phyloP scores from a whole-genome alignment of 1,284 basidiomycete genomes.

The Chiua sp. region DNA sequence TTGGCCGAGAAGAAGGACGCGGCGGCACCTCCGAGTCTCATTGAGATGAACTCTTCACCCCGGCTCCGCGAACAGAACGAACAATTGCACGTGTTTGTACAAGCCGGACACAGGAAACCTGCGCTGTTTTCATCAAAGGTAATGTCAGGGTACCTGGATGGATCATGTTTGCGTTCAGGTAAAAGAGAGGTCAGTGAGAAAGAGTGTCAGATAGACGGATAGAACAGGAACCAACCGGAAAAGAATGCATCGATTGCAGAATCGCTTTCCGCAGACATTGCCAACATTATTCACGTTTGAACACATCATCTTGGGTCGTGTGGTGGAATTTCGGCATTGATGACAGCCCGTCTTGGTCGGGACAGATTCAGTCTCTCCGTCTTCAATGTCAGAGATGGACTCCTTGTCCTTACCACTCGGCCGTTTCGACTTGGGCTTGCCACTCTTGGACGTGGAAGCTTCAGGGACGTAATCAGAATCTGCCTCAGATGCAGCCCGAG shows the following conservation, averaged over 20 bases:
- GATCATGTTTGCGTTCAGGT: not conserved
- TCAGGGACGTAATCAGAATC: slow-evolving; percentile 23
- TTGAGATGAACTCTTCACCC: slow-evolving; percentile 37
- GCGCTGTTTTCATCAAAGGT: slow-evolving; percentile 32
- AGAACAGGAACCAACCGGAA: slow-evolving; percentile 26
- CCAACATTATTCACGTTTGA: slow-evolving; percentile 21
- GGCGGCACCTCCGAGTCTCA: slow-evolving; percentile 32
- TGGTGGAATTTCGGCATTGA: slow-evolving; percentile 27
- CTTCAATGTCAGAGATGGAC: not conserved
- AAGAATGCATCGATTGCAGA: slow-evolving; percentile 34
- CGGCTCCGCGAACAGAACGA: slow-evolving; percentile 29
- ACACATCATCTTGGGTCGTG: slow-evolving; percentile 36
- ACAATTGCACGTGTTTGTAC: slow-evolving; percentile 38
- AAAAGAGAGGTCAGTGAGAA: slow-evolving; percentile 10
- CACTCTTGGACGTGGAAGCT: slow-evolving; percentile 5
- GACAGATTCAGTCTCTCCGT: not conserved
- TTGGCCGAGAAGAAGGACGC: slow-evolving; percentile 27
- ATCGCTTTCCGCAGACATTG: slow-evolving; percentile 32
- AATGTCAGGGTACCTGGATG: slow-evolving; percentile 34
- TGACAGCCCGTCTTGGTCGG: slow-evolving; percentile 27
- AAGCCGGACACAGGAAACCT: slow-evolving; percentile 35
- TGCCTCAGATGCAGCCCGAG: slow-evolving; percentile 6
- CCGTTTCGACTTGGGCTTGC: slow-evolving; percentile 12
- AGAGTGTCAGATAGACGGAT: not conserved
- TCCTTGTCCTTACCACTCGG: not conserved